These are phyloP conservation scores for Candida andamanensis DNA, from an alignment of 805 yeast genomes.

Conservation along the genomic window DNA sequence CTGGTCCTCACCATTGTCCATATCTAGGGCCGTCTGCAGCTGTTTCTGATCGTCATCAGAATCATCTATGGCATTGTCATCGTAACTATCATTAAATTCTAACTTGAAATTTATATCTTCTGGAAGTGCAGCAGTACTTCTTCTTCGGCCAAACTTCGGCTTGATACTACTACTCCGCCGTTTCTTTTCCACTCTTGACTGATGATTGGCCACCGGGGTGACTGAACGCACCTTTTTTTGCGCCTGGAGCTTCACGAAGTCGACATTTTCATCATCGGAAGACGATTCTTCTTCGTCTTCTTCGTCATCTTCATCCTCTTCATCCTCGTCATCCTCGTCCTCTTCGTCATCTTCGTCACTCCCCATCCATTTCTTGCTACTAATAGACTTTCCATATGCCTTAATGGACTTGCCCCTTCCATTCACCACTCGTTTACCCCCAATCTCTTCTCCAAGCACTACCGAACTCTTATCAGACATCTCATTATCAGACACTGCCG, in stretches of 20 bases:
- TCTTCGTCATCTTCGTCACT: constrained; percentile 5
- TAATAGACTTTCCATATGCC: constrained; percentile 2
- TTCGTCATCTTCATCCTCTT: constrained; percentile 7
- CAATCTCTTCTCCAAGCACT: constrained; percentile 2
- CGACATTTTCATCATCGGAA: constrained; percentile 62
- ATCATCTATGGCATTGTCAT: constrained; percentile 15
- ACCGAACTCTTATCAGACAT: constrained; percentile 9
- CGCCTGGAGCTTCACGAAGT: constrained; percentile 67
- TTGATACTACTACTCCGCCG: constrained; percentile 11
- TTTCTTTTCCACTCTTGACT: constrained; percentile 18
- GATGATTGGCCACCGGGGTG: constrained; percentile 42
- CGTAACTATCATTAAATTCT: constrained; percentile 32
- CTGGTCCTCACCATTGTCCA: constrained; percentile 18
- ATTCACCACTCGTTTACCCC: constrained; percentile 3
- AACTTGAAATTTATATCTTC: constrained; percentile 39
- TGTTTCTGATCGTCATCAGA: constrained; percentile 14
- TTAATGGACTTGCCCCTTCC: constrained; percentile 6
- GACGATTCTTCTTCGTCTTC: constrained; percentile 30
- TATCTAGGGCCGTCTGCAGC: constrained; percentile 8
- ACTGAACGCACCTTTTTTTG: constrained; percentile 56
- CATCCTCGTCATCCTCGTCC: constrained; percentile 12
- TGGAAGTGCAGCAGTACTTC: constrained; percentile 36
- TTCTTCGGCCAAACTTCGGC: constrained; percentile 30
- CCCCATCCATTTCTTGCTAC: background rate
- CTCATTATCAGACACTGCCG: constrained; percentile 32